These are phyloP conservation scores for Neonectria ditissima DNA, from an alignment of 2,329 filamentous ascomycete species.

Conservation along the genomic window DNA sequence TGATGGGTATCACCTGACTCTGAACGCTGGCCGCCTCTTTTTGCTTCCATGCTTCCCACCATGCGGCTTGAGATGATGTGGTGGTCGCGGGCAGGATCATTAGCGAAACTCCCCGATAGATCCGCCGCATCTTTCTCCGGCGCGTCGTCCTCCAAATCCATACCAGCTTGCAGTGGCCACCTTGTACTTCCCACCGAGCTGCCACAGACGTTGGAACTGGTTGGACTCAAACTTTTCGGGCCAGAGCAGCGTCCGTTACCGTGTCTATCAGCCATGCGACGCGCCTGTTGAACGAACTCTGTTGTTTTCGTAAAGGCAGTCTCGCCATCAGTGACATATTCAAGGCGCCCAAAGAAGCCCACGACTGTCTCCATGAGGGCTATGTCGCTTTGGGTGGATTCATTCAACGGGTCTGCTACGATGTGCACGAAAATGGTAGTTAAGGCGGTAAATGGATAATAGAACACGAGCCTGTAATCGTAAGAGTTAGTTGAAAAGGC, in stretches of 20 bases:
- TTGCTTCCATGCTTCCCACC: not conserved
- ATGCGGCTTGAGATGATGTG: too few relatives aligned
- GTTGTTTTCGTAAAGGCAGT: slow-evolving; percentile 21
- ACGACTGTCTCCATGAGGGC: slow-evolving; percentile 22
- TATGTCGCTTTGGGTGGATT: slow-evolving; percentile 6
- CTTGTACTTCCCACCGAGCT: too few relatives aligned
- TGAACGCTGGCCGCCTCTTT: not conserved
- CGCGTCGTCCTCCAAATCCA: too few relatives aligned
- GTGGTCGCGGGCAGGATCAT: too few relatives aligned
- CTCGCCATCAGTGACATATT: slow-evolving; percentile 22
- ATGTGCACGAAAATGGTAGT: slow-evolving; percentile 13
- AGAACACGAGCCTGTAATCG: not conserved
- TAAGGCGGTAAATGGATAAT: slow-evolving; percentile 16
- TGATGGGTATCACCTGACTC: too few relatives aligned
- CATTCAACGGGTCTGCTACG: not conserved
- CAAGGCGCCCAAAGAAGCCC: slow-evolving; percentile 20
- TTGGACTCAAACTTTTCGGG: too few relatives aligned
- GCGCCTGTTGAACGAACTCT: slow-evolving; percentile 18
- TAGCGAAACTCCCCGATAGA: too few relatives aligned
- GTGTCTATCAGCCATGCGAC: not conserved
- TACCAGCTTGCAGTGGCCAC: too few relatives aligned
- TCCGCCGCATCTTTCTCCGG: too few relatives aligned
- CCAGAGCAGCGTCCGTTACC: too few relatives aligned
- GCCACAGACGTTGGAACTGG: too few relatives aligned
- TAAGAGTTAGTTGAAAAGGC: not conserved